A percentile compares a stretch with the other conserved stretches of the same genome.
These are phyloP conservation scores for Ambrosiella beaveri DNA, from an alignment of 2,329 filamentous ascomycete genomes.

Conservation along the genomic window DNA sequence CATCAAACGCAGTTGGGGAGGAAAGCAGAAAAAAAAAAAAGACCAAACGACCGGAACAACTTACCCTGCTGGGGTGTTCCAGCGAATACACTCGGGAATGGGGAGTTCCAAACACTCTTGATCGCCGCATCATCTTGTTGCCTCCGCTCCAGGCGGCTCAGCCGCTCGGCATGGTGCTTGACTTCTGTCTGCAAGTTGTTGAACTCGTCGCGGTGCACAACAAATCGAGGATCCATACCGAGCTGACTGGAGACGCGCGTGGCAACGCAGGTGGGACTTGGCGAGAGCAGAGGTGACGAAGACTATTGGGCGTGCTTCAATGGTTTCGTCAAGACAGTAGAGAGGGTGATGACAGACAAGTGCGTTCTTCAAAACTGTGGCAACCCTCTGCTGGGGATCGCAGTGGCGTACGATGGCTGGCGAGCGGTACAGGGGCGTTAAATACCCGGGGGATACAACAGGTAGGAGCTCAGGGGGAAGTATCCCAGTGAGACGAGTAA, in stretches of 20 bases:
- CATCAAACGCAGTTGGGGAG: not conserved
- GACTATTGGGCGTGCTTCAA: too few relatives aligned
- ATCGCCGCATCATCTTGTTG: slow-evolving; percentile 50
- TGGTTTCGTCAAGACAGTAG: too few relatives aligned
- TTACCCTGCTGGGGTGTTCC: slow-evolving; percentile 77
- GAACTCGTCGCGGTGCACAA: slow-evolving; percentile 44
- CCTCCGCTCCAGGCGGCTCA: slow-evolving; percentile 45
- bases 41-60: slow-evolving; percentile 17
- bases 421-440: too few relatives aligned
- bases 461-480: too few relatives aligned
- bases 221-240: slow-evolving; percentile 48
- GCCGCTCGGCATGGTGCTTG: slow-evolving; percentile 47
- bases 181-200: slow-evolving; percentile 54
- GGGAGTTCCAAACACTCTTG: slow-evolving; percentile 86
- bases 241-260: not conserved
- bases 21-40: slow-evolving; percentile 2
- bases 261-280: not conserved
- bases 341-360: too few relatives aligned
- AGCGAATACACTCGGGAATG: slow-evolving; percentile 71
- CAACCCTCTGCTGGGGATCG: not conserved
- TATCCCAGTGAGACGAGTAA: too few relatives aligned
- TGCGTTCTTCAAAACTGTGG: not conserved
- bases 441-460: too few relatives aligned
- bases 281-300: not conserved
- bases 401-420: too few relatives aligned